phyloP scores from a whole-genome alignment of 192 early-diverging fungal genomes.

The Backusella mclennaniae region DNA sequence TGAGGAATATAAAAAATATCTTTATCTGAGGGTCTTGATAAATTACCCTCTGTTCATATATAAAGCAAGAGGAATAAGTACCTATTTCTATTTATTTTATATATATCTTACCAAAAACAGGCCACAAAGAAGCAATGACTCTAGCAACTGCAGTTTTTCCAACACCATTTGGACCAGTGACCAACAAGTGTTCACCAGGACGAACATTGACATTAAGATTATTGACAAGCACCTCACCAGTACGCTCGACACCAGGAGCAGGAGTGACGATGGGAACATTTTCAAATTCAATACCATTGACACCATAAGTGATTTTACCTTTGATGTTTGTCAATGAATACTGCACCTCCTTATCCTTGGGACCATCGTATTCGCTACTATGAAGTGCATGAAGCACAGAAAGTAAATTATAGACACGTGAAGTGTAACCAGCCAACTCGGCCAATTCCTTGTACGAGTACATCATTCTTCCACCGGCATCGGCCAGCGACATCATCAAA shows the following conservation, averaged over 20 bases:
- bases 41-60: conserved; percentile 50
- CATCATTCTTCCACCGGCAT: conserved; percentile 96
- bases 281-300: conserved; percentile 78
- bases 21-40: conserved; percentile 66
- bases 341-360: conserved; percentile 23
- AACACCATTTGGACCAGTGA: conserved; percentile 93
- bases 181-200: conserved; percentile 88
- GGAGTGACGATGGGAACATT: conserved; percentile 90
- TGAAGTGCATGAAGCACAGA: conserved; percentile 81
- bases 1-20: conserved; percentile 99
- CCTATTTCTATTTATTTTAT: too few species aligned
- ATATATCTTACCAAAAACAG: conserved; percentile 61
- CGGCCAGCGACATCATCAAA: conserved; percentile 80
- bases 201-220: conserved; percentile 73
- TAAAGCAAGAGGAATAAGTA: neutral
- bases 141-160: conserved; percentile 94
- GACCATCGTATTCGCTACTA: conserved; percentile 51
- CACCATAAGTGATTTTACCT: conserved; percentile 55
- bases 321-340: conserved; percentile 53
- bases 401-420: conserved; percentile 83
- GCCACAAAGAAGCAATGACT: conserved; percentile 93
- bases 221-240: conserved; percentile 84
- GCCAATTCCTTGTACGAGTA: conserved; percentile 92
- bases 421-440: conserved; percentile 88
- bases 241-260: conserved; percentile 51